Percentiles rank a stretch among this genome's conserved stretches.
These are phyloP conservation scores for Rhizophagus clarus DNA, from an alignment of 192 early-diverging fungal species.

Conservation along the genomic window DNA sequence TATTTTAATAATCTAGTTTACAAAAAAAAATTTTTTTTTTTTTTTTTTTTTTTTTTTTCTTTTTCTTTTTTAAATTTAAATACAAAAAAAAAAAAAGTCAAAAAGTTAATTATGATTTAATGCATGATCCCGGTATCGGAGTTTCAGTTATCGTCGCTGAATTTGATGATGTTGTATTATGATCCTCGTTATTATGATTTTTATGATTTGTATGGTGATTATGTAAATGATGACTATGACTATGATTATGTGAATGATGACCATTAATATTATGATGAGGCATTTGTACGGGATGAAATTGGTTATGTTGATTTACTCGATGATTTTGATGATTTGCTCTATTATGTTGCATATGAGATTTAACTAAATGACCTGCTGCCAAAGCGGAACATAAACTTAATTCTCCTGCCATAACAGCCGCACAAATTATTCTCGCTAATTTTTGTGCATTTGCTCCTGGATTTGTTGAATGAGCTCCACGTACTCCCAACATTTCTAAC, in stretches of 20 bases:
- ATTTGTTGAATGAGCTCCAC: conserved; percentile 72
- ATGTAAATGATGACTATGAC: neutral
- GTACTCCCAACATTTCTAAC: conserved; percentile 86
- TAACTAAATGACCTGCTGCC: conserved; percentile 87
- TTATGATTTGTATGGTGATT: neutral
- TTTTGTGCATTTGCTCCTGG: conserved; percentile 87
- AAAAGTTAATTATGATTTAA: neutral
- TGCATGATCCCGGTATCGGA: neutral
- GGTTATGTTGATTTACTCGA: conserved; percentile 28
- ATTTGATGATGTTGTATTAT: neutral
- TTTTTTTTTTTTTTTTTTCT: no score
- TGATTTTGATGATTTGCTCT: conserved; percentile 50
- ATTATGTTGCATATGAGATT: conserved; percentile 88
- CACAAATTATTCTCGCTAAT: conserved; percentile 83
- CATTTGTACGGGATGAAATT: conserved; percentile 5
- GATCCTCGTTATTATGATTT: neutral
- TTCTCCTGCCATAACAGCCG: conserved; percentile 92
- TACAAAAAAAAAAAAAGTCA: no score
- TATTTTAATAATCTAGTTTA: no score
- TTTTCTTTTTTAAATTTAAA: no score
- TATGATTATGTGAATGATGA: conserved; percentile 1
- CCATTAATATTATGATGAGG: neutral
- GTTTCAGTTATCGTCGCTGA: no score
- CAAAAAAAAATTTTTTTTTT: no score
- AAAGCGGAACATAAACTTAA: conserved; percentile 83